These are phyloP conservation scores for Pichia kudriavzevii DNA, from an alignment of 1,139 yeast genomes.

Conservation along the genomic window DNA sequence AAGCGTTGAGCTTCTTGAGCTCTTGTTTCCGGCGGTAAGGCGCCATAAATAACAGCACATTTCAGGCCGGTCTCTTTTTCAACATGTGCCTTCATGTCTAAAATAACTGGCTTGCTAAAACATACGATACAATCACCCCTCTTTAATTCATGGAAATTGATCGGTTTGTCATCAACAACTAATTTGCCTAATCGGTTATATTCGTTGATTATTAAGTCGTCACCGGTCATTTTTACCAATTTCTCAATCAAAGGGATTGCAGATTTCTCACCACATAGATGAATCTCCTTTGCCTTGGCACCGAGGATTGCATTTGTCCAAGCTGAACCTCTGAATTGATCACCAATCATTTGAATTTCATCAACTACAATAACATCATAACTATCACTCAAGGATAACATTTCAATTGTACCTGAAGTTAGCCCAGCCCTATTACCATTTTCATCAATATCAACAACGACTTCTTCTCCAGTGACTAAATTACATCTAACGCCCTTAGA, in stretches of 20 bases:
- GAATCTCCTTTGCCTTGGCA: conserved; percentile 76
- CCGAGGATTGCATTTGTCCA: conserved; percentile 94
- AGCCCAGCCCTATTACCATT: conserved; percentile 65
- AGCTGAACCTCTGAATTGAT: conserved; percentile 76
- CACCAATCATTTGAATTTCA: conserved; percentile 93
- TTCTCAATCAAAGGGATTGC: conserved; percentile 58
- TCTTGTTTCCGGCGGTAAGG: conserved; percentile 92
- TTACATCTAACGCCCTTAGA: conserved; percentile 64
- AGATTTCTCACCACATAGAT: conserved; percentile 88
- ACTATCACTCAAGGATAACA: conserved; percentile 62
- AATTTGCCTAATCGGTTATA: conserved; percentile 75
- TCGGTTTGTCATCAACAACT: conserved; percentile 40
- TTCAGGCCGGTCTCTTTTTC: conserved; percentile 53
- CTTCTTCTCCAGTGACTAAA: conserved; percentile 89
- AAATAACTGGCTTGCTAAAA: conserved; percentile 67
- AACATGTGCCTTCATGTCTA: conserved; percentile 56
- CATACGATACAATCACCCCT: conserved; percentile 89
- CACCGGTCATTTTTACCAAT: conserved; percentile 67
- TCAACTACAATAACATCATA: conserved; percentile 89
- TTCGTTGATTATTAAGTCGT: conserved; percentile 55
- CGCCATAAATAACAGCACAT: conserved; percentile 92
- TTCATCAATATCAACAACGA: conserved; percentile 60
- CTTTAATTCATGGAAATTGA: conserved; percentile 33
- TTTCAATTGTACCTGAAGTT: conserved; percentile 88
- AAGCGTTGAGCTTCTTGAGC: conserved; percentile 75